phyloP scores from a whole-genome alignment of 2,329 filamentous ascomycete genomes.

The Rhinocladiella similis region DNA sequence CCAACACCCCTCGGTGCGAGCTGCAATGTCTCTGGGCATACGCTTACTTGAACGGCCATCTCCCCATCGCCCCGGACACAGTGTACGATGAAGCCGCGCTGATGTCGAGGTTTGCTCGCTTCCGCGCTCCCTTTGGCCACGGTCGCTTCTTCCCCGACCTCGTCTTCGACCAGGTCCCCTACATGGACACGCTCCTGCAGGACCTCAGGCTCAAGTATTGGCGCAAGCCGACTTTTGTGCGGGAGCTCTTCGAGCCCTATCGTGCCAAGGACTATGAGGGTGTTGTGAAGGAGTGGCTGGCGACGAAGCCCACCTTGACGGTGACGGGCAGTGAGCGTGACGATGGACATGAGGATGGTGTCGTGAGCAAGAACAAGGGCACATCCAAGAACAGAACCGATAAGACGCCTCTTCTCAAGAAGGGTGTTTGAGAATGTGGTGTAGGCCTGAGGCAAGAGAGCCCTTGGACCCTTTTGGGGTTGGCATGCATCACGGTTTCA shows the following conservation, averaged over 20 bases:
- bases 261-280: slow-evolving; percentile 42
- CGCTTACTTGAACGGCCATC: slow-evolving; percentile 59
- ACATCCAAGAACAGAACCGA: background rate
- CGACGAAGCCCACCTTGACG: no score
- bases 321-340: no score
- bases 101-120: slow-evolving; percentile 67
- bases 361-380: background rate
- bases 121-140: slow-evolving; percentile 67
- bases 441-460: no score
- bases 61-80: slow-evolving; percentile 38
- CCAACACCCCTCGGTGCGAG: slow-evolving; percentile 40
- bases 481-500: no score
- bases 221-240: slow-evolving; percentile 37
- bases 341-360: background rate
- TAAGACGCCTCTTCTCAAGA: background rate
- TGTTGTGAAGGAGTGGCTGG: slow-evolving; percentile 42
- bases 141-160: slow-evolving; percentile 66
- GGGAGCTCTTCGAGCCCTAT: slow-evolving; percentile 41
- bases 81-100: slow-evolving; percentile 60
- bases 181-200: slow-evolving; percentile 65
- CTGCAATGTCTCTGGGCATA: slow-evolving; percentile 62
- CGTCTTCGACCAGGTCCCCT: slow-evolving; percentile 74
- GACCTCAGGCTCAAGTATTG: slow-evolving; percentile 62
- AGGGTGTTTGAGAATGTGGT: background rate
- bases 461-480: no score